A percentile compares a stretch with the other conserved stretches of the same genome.
phyloP scores from a whole-genome alignment of 208 protist genomes.

The Vickermania ingenoplastis region DNA sequence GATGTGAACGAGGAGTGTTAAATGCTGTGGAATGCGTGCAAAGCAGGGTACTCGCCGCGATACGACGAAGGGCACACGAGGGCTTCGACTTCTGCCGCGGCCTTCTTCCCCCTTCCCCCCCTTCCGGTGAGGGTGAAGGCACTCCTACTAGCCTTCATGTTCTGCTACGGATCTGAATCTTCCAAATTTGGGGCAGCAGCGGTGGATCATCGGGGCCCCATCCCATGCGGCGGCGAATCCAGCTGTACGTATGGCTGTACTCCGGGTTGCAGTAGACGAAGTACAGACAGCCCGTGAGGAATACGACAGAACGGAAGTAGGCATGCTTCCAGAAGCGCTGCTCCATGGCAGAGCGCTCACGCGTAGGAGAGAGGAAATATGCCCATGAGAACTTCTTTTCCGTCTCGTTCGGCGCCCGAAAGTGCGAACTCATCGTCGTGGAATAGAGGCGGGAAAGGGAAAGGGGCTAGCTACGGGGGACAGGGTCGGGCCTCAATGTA shows the following conservation, averaged over 20 bases:
- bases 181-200: conserved; percentile 56
- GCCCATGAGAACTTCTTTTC: conserved; percentile 27
- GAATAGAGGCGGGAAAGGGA: too few species aligned
- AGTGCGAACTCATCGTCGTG: conserved; percentile 70
- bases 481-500: too few species aligned
- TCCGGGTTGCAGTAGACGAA: conserved; percentile 88
- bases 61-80: too few species aligned
- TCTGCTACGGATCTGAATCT: conserved; percentile 13
- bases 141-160: too few species aligned
- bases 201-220: conserved; percentile 21
- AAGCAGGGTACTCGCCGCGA: too few species aligned
- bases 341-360: conserved; percentile 29
- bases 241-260: conserved; percentile 55
- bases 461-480: too few species aligned
- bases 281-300: conserved; percentile 36
- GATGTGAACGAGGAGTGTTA: too few species aligned
- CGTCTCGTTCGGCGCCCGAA: conserved; percentile 21
- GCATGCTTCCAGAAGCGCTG: conserved; percentile 47
- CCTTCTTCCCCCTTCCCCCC: too few species aligned
- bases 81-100: too few species aligned
- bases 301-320: conserved; percentile 19
- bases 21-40: too few species aligned
- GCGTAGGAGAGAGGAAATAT: conserved; percentile 46
- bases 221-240: conserved; percentile 29
- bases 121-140: too few species aligned